These are phyloP conservation scores for Allodekkera sacchari DNA, from an alignment of 805 yeast species.

Conservation along the genomic window DNA sequence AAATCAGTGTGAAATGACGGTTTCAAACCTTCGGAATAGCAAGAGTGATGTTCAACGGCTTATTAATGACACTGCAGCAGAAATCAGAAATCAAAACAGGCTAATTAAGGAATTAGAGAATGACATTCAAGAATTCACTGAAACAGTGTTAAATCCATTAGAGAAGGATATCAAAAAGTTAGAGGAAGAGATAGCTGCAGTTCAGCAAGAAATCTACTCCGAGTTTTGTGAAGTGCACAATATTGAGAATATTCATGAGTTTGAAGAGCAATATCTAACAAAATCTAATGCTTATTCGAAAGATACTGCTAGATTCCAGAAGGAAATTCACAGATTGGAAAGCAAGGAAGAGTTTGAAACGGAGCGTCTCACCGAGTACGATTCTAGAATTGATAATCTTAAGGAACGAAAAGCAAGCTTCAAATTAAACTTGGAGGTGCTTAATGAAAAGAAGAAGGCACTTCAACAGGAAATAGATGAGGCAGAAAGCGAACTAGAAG, in stretches of 20 bases:
- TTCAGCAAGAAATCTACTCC: slow-evolving; percentile 39
- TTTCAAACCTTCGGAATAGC: slow-evolving; percentile 22
- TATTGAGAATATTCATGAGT: slow-evolving; percentile 51
- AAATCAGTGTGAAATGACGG: slow-evolving; percentile 30
- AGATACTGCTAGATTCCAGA: slow-evolving; percentile 52
- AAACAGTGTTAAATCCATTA: slow-evolving; percentile 14
- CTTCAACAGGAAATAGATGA: slow-evolving; percentile 27
- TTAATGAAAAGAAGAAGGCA: slow-evolving; percentile 26
- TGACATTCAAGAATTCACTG: slow-evolving; percentile 7
- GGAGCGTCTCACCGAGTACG: slow-evolving; percentile 48
- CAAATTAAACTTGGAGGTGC: slow-evolving; percentile 24
- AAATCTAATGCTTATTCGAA: slow-evolving; percentile 45
- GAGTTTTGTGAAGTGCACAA: slow-evolving; percentile 49
- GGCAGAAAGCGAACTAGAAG: slow-evolving; percentile 33
- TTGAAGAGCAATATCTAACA: slow-evolving; percentile 62
- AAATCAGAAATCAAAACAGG: slow-evolving; percentile 39
- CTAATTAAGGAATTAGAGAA: slow-evolving; percentile 15
- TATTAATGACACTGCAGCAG: slow-evolving; percentile 30
- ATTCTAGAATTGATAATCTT: slow-evolving; percentile 36
- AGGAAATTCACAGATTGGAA: slow-evolving; percentile 51
- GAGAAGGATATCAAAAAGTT: slow-evolving; percentile 21
- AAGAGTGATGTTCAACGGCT: slow-evolving; percentile 18
- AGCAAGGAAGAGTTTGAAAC: slow-evolving; percentile 58
- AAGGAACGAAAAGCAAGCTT: slow-evolving; percentile 29
- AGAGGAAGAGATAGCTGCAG: slow-evolving; percentile 9